Base-by-base conservation (phyloP, 805 yeast genomes). In the Teunomyces aglyptinius region DNA sequence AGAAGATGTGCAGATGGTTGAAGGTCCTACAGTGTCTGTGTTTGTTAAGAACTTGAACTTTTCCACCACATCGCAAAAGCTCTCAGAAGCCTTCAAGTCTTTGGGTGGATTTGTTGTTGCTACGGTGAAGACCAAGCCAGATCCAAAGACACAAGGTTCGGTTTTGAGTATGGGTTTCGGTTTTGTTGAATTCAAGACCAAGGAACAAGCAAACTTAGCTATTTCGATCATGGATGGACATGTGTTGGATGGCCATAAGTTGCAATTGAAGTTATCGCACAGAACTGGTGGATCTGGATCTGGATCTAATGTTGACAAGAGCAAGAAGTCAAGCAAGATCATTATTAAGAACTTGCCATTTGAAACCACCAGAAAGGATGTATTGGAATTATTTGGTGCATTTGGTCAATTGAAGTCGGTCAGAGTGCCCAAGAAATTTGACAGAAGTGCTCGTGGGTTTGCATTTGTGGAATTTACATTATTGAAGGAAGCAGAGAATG, bases 91-190 rank as follows among this genome's bases (percentile, higher is more conserved):
- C 13, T 91, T 94, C 77, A 80, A 80, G 49, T 70, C 84, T 6
- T 71, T 89, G 38, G 80, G 80, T 16, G 99, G 98, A 0, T 94
- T 87, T 63, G 80, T 85, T 11, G 76, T 85, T 41, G 96, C 96
- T 2, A 82, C 83, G 19, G 86, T 94, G 45, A 89, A 89, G 60
- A 86, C 86, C 22, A 92, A 91, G 63, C 91, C 96, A 1, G 96
- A 92, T 68, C 81, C 96, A 31, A 88, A 83, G 66, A 78, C 81
- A 49, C 61, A 78, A 2, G 85, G 83, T 8, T 78, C 78, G 47
- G 68, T 75, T n/a, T 76, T 83, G 49, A 89, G 97, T 57, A 94
- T 94, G 99, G 99, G 99, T 16, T 94, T 90, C 60, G 99, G 99
- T 1, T 94, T 94, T 69, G 97, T 81, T 11, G 99, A 94, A 67